These are phyloP conservation scores for Volvox carteri DNA, from an alignment of 163 green algal genomes.

Conservation along the genomic window DNA sequence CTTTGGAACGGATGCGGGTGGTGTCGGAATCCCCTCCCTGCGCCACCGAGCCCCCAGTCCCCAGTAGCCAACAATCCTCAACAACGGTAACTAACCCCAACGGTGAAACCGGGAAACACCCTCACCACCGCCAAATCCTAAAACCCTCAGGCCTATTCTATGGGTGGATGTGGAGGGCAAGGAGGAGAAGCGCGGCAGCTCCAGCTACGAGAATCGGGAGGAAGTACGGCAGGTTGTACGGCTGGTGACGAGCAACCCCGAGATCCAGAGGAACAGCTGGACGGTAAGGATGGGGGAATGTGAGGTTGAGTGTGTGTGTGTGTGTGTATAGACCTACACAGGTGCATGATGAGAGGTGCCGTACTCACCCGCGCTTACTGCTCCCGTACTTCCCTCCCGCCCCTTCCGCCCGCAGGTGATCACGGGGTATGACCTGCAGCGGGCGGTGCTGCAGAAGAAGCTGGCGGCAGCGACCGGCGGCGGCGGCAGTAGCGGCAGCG, in stretches of 20 bases:
- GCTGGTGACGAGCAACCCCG: background rate
- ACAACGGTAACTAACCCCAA: no score
- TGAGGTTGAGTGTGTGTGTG: background rate
- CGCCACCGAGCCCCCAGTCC: no score
- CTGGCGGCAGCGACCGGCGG: background rate
- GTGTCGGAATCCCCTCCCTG: no score
- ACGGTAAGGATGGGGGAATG: conserved; percentile 7
- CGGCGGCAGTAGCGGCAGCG: background rate
- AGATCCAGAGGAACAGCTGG: conserved; percentile 25
- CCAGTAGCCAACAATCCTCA: no score
- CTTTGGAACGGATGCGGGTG: no score
- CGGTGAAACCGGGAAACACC: no score
- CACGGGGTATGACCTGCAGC: conserved; percentile 52
- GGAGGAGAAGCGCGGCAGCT: background rate
- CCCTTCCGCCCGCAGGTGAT: conserved; percentile 13
- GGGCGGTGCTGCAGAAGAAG: background rate
- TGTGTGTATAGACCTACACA: background rate
- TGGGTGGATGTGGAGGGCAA: conserved; percentile 36
- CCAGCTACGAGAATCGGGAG: conserved; percentile 11
- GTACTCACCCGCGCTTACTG: background rate
- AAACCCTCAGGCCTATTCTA: background rate
- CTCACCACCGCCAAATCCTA: background rate
- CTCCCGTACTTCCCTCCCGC: background rate
- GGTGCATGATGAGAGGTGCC: no score
- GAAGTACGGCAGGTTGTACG: background rate